Percentiles rank a stretch among this genome's conserved stretches.
Conservation (phyloP, 176 grass and related monocot species). For the Zoysia pacifica region DNA sequence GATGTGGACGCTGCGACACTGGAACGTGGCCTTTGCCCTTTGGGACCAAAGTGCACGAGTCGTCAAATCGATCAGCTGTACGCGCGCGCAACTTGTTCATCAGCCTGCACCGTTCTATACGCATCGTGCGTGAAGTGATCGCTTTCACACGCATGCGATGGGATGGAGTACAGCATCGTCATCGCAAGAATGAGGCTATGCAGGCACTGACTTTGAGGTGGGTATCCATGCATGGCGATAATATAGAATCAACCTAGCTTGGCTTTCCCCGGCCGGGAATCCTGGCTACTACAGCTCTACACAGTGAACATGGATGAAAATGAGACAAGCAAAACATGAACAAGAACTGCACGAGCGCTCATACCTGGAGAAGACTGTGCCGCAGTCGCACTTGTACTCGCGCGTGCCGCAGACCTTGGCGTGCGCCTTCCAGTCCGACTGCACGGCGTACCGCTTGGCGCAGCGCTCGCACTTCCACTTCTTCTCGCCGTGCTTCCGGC, state of each 20-base stretch:
- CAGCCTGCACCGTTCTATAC: neutral
- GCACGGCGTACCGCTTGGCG: slow-evolving; percentile 89
- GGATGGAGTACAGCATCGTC: slow-evolving; percentile 10
- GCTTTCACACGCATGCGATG: neutral
- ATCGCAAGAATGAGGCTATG: neutral
- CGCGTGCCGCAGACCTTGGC: slow-evolving; percentile 96
- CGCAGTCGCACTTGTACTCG: slow-evolving; percentile 95
- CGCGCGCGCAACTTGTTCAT: no score
- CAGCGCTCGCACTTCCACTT: slow-evolving; percentile 85
- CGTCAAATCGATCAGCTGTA: neutral
- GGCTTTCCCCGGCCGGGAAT: slow-evolving; percentile 11
- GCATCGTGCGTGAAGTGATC: neutral
- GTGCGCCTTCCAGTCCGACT: slow-evolving; percentile 99
- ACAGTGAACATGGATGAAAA: no score
- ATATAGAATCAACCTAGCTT: neutral
- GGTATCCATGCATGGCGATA: neutral
- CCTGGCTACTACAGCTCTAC: no score
- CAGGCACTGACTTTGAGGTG: slow-evolving; percentile 14
- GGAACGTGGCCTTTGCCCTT: neutral
- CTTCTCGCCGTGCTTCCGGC: slow-evolving; percentile 87
- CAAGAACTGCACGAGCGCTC: no score
- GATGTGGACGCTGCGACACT: neutral
- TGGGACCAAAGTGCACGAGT: neutral
- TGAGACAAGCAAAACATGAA: no score
- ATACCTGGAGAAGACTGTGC: slow-evolving; percentile 93